Percentiles rank a stretch among this genome's conserved stretches.
Conservation (phyloP, 805 yeast species). For the Suhomyces kilbournensis region DNA sequence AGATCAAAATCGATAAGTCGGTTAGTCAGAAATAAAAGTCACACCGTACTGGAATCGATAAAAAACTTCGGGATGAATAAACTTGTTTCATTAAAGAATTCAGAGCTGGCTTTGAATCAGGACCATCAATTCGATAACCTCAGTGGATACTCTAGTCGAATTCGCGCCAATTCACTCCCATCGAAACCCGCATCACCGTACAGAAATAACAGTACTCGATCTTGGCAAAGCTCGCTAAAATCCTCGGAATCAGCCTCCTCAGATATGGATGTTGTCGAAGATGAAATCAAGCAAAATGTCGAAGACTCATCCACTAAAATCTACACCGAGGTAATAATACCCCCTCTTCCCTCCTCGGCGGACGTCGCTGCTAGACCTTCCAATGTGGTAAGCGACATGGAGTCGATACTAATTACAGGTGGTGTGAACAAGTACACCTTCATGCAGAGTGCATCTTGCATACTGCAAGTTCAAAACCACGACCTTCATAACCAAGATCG, state of each 20-base stretch:
- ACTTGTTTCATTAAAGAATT: background rate
- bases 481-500: background rate
- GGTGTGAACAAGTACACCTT: background rate
- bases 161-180: background rate
- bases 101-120: background rate
- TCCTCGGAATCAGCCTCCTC: background rate
- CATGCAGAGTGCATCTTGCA: background rate
- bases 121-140: background rate
- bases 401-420: background rate
- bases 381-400: background rate
- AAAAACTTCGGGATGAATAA: background rate
- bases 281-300: background rate
- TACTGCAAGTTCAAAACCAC: background rate
- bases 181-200: background rate
- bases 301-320: background rate
- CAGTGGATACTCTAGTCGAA: background rate
- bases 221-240: background rate
- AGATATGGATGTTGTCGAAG: background rate
- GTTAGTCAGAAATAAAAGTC: background rate
- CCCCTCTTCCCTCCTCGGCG: conserved; percentile 1
- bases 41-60: background rate
- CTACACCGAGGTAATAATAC: conserved; percentile 1
- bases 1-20: background rate
- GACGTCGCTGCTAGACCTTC: conserved; percentile 1
- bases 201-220: background rate